A percentile compares a stretch with the other conserved stretches of the same genome.
These are phyloP conservation scores for Xylariaceae sp. DNA, from an alignment of 2,329 filamentous ascomycete species.

Conservation along the genomic window DNA sequence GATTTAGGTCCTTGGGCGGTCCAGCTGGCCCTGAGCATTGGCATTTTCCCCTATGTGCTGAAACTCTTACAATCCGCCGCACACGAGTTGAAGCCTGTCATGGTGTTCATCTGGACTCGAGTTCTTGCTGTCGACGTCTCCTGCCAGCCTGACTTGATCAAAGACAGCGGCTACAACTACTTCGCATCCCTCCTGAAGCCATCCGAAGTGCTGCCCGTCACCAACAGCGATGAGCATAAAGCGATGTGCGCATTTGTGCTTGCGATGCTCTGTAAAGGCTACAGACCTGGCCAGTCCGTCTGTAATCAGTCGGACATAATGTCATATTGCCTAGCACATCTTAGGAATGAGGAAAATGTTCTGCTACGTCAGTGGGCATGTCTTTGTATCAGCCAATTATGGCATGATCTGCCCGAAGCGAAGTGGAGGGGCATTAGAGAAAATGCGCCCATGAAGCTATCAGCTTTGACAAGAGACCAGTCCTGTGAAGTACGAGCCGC, in stretches of 20 bases:
- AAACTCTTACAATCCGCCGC: slow-evolving; percentile 96
- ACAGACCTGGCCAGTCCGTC: slow-evolving; percentile 87
- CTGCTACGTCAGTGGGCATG: slow-evolving; percentile 94
- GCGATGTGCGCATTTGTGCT: slow-evolving; percentile 99
- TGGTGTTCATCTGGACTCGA: slow-evolving; percentile 99
- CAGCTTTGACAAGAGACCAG: slow-evolving; percentile 78
- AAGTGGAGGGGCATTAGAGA: slow-evolving; percentile 96
- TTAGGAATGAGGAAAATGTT: slow-evolving; percentile 84
- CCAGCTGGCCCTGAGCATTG: slow-evolving; percentile 95
- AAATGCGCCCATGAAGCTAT: slow-evolving; percentile 79
- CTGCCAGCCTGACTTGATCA: slow-evolving; percentile 90
- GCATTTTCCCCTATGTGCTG: slow-evolving; percentile 98
- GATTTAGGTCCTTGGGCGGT: slow-evolving; percentile 98
- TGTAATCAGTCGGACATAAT: slow-evolving; percentile 91
- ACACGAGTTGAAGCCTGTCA: slow-evolving; percentile 91
- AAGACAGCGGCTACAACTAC: slow-evolving; percentile 96
- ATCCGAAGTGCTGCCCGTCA: slow-evolving; percentile 77
- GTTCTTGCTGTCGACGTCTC: slow-evolving; percentile 93
- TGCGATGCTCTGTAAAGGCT: slow-evolving; percentile 94
- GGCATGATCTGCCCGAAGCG: slow-evolving; percentile 86
- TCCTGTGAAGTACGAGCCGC: slow-evolving; percentile 92
- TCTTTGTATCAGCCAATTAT: slow-evolving; percentile 91
- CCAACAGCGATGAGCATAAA: slow-evolving; percentile 90
- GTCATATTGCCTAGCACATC: slow-evolving; percentile 80
- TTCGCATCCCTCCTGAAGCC: slow-evolving; percentile 93